Evolutionary conservation across 2,329 filamentous ascomycete species (phyloP).

Genomic region (Microdochium bolleyi): DNA sequence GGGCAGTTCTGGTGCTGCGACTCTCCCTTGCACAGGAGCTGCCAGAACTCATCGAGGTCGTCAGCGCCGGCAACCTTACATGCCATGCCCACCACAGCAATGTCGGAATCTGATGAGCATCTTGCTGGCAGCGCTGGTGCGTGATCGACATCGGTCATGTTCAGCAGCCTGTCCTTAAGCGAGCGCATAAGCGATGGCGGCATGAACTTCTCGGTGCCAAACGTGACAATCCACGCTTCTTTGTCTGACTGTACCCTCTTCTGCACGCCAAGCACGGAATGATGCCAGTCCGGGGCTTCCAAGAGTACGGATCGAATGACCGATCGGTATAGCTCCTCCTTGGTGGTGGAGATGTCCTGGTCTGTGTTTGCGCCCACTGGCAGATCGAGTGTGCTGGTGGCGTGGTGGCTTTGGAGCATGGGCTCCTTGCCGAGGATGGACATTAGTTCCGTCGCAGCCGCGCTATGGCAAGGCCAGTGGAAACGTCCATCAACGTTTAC

Average conservation of each 20-base stretch:
- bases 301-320: background rate
- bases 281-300: background rate
- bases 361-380: background rate
- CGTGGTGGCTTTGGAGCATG: conserved; percentile 1
- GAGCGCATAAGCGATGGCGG: conserved; percentile 4
- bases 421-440: background rate
- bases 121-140: background rate
- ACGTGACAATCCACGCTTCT: background rate
- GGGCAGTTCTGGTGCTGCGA: conserved; percentile 21
- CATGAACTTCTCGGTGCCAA: background rate
- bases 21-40: conserved; percentile 16
- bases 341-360: background rate
- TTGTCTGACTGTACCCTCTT: background rate
- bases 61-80: conserved; percentile 23
- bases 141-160: conserved; percentile 4
- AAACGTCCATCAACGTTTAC: conserved; percentile 23
- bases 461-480: conserved; percentile 11
- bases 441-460: background rate
- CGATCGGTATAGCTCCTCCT: background rate
- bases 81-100: conserved; percentile 29
- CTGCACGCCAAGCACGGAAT: background rate
- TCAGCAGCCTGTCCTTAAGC: conserved; percentile 6
- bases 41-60: conserved; percentile 22
- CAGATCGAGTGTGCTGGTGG: background rate
- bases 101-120: conserved; percentile 5